phyloP scores from a whole-genome alignment of 768 basidiomycete species.

The Boletus sensibilis region DNA sequence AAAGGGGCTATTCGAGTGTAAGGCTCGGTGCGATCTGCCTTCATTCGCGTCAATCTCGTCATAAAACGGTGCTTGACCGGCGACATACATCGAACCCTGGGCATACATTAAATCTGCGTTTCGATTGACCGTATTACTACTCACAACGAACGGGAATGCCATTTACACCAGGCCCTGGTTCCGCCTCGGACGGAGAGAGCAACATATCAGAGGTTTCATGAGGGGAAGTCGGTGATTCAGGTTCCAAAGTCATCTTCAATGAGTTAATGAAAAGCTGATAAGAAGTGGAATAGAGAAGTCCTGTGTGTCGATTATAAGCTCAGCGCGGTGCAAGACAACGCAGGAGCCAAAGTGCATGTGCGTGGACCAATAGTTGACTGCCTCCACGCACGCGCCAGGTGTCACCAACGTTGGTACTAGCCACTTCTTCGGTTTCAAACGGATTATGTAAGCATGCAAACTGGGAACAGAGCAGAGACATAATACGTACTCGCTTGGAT shows the following conservation, averaged over 20 bases:
- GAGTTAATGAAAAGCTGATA: background rate
- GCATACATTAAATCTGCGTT: constrained; percentile 10
- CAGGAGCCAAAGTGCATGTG: background rate
- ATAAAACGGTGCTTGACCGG: background rate
- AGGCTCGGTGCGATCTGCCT: constrained; percentile 83
- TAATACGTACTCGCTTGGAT: too few species aligned
- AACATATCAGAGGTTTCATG: constrained; percentile 63
- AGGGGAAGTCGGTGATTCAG: constrained; percentile 38
- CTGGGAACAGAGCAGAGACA: background rate
- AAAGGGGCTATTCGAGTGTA: constrained; percentile 84
- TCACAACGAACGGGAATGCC: constrained; percentile 80
- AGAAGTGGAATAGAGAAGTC: background rate
- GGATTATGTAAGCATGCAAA: constrained; percentile 11
- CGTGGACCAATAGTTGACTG: constrained; percentile 3
- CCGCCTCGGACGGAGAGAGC: constrained; percentile 49
- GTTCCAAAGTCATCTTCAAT: constrained; percentile 19
- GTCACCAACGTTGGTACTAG: background rate
- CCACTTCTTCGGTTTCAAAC: background rate
- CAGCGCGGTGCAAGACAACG: background rate
- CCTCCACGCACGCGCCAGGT: constrained; percentile 8
- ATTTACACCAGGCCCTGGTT: constrained; percentile 71
- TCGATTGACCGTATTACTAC: constrained; percentile 31
- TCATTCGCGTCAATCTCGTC: constrained; percentile 16
- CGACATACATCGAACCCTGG: constrained; percentile 82
- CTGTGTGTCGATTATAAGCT: background rate